Evolutionary conservation across 352 stramenopile species (phyloP), one percentile per base, ranked within the genome.

Genomic region (Pythium dissimile): DNA sequence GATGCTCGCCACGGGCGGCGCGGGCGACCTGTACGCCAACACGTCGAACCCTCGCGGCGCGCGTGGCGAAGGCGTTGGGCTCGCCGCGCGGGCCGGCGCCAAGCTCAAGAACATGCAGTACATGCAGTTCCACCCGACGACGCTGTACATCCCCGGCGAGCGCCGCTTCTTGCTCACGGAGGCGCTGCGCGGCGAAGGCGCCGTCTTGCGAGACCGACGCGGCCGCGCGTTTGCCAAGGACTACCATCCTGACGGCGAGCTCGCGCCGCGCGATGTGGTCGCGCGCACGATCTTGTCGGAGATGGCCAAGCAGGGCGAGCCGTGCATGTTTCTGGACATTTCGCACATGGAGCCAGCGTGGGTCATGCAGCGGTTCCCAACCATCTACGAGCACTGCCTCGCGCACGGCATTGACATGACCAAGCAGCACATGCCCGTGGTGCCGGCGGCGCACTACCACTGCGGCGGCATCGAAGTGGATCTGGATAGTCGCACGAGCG

Each of bases 111-210:
- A 97, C 66, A 93, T 98, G 88, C 92, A 98, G 72, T 98, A 97
- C 64, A 89, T 98, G 24, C 94, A 98, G 75, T 98, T 98, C 66
- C 94, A 98, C 72, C 94, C 94, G 8, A 98, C 94, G 4, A 96
- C 94, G n/a, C 64, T 98, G 18, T 96, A 80, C 69, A 86, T 98
- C 24, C 88, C 91, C 3, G 73, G 77, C 10, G 86, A 97, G 66
- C 72, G 84, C 27, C 83, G 92, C 31, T 98, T 98, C 64, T 56
- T 98, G 20, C 54, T 98, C n/a, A 97, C 91, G 0, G 94, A 98
- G 71, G 92, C 94, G 3, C 65, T 98, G 27, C 80, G 94, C 61
- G 94, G 94, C 13, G 92, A 98, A 59, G 94, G 94, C 24, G 94
- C 94, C 5, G 87, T 97, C 41, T 66, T 98, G 12, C 79, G 89